phyloP scores from a whole-genome alignment of 2,329 filamentous ascomycete genomes.

The Talaromyces pinophilus region DNA sequence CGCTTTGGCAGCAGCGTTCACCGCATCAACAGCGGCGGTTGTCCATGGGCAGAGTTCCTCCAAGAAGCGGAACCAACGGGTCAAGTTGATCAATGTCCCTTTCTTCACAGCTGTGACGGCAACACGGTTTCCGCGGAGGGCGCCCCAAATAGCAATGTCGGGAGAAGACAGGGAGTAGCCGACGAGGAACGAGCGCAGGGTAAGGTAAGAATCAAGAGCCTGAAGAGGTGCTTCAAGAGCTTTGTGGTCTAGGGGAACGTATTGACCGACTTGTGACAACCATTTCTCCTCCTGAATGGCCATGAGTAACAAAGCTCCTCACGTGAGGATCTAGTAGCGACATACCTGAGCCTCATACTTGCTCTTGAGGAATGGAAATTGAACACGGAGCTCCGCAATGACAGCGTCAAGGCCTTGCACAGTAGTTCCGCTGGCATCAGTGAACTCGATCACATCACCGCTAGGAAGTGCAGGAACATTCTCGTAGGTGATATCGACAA shows the following conservation, averaged over 20 bases:
- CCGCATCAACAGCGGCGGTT: conserved; percentile 66
- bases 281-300: conserved; percentile 53
- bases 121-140: conserved; percentile 81
- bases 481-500: conserved; percentile 42
- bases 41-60: conserved; percentile 80
- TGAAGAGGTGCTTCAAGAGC: conserved; percentile 71
- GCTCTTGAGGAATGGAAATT: conserved; percentile 40
- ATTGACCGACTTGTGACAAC: conserved; percentile 55
- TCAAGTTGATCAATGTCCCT: conserved; percentile 72
- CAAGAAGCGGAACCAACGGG: conserved; percentile 84
- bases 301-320: background rate
- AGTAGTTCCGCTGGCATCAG: conserved; percentile 31
- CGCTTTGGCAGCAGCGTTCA: conserved; percentile 67
- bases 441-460: conserved; percentile 40
- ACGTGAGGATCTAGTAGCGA: conserved; percentile 24
- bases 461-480: conserved; percentile 38
- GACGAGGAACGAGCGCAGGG: conserved; percentile 79
- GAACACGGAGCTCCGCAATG: conserved; percentile 37
- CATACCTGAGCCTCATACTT: conserved; percentile 41
- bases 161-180: conserved; percentile 75
- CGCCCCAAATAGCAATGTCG: conserved; percentile 81
- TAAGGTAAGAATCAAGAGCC: conserved; percentile 83
- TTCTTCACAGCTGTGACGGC: conserved; percentile 78
- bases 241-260: conserved; percentile 73
- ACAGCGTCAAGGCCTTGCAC: conserved; percentile 36